Evolutionary conservation across 202 grass and related monocot species (phyloP), one percentile per base, ranked within the genome.

Genomic region (Eragrostis tef): DNA sequence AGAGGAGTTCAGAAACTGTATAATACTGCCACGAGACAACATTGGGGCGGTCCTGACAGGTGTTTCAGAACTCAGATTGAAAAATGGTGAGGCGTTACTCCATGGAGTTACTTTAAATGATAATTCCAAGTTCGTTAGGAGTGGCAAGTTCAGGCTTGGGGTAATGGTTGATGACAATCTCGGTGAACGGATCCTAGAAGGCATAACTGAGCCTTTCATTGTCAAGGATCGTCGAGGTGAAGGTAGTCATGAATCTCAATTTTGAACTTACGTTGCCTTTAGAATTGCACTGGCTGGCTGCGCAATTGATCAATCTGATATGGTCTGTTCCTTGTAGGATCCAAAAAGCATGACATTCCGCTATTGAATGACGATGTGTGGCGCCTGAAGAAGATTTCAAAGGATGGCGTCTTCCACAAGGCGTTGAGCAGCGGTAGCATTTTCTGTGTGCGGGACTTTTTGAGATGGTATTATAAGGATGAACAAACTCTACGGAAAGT

Each of bases 131-230:
- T 79, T 86, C 49, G 81, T 67, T 1, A 77, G 56, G 36, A 81
- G 70, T 62, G 19, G 62, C 2, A 77, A 77, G 42, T 91, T 91
- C 29, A 80, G 85, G 42, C 64, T 91, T 22, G 85, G 71, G 51
- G 66, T 82, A 17, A 82, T 7, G 61, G 9, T 84, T 71, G 46
- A 39, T 70, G 63, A 64, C 19, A 19, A 41, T 64, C 15, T 70
- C 52, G 50, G 70, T 8, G 85, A 79, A 27, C 41, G 76, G 73
- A 78, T 84, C 60, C 77, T 64, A 63, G 77, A 87, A 87, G 89
- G 65, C 41, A 80, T 88, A 42, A 88, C 81, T 54, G 58, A 81
- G 24, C 20, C 81, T 69, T 82, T 91, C 42, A 17, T 6, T 50
- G 85, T 91, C 13, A 81, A 81, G 52, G 89, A 91, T 19, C 81